phyloP scores from a whole-genome alignment of 495 filamentous ascomycete species.

The Annulohypoxylon nitens region DNA sequence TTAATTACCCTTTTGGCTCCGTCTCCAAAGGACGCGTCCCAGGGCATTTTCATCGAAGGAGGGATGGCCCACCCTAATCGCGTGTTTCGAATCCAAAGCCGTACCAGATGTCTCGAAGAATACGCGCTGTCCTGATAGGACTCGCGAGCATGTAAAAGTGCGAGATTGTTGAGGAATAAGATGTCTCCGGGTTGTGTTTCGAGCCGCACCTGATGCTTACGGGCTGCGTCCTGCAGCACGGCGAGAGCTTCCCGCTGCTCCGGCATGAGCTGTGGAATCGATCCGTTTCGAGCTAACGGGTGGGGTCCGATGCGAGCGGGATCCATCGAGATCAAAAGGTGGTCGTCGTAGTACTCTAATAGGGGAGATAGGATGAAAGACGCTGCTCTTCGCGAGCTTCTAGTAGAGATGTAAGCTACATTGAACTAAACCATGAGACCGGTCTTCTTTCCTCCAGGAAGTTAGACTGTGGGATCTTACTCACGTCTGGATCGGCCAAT shows the following conservation, averaged over 20 bases:
- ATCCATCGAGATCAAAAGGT: slow-evolving; percentile 57
- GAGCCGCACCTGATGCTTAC: slow-evolving; percentile 55
- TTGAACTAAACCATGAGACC: neutral
- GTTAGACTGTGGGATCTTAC: slow-evolving; percentile 25
- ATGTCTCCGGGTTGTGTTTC: slow-evolving; percentile 70
- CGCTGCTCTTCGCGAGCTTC: slow-evolving; percentile 54
- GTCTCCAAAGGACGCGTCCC: slow-evolving; percentile 59
- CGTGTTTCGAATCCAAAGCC: slow-evolving; percentile 65
- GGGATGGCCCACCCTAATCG: slow-evolving; percentile 58
- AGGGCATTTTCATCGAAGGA: slow-evolving; percentile 56
- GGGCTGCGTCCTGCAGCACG: slow-evolving; percentile 51
- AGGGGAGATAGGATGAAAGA: slow-evolving; percentile 56
- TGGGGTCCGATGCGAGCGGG: slow-evolving; percentile 61
- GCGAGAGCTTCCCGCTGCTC: slow-evolving; percentile 56
- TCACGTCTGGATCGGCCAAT: slow-evolving; percentile 62
- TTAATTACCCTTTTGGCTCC: slow-evolving; percentile 39
- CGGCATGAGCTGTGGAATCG: slow-evolving; percentile 52
- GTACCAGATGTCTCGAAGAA: slow-evolving; percentile 61
- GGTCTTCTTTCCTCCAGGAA: neutral
- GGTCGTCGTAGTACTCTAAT: slow-evolving; percentile 51
- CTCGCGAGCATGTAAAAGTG: slow-evolving; percentile 69
- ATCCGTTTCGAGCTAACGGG: slow-evolving; percentile 39
- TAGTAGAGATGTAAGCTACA: neutral
- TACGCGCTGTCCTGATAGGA: slow-evolving; percentile 57
- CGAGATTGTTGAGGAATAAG: slow-evolving; percentile 73